Base-by-base conservation (phyloP, 257 asterid species). In the Solanum gandarillasii region DNA sequence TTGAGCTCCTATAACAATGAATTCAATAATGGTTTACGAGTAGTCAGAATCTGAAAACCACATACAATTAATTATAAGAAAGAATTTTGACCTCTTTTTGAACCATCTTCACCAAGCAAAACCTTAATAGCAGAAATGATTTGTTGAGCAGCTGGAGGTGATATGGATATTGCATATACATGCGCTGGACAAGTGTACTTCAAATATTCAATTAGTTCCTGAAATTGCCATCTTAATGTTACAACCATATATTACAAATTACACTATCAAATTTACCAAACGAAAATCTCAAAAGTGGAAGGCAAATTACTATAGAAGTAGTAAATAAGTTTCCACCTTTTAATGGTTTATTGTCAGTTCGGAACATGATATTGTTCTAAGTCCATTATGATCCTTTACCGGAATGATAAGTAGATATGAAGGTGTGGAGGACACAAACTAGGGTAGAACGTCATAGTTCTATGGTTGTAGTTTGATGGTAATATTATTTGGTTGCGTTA, bases 121-220 rank as follows among this genome's bases (percentile, higher is more conserved):
- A 97, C 98, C 92, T 92, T 90, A 89, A 97, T 90, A 81, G 99
- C 88, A 89, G 98, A 97, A 65, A 97, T 94, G 38, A 95, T 97
- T 91, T 97, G 98, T 92, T 97, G 95, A 48, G 98, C 95, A 87
- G 98, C 94, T 52, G 98, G 99, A 71, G 99, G 98, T 27, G 99
- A 95, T 87, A 95, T 91, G 18, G 99, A 97, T 67, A 98, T 94
- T 84, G 98, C 99, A 91, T 97, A 95, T 85, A 95, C 92, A 90
- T 97, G 98, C 90, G 98, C 98, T 88, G 99, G 99, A 86, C 99
- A 95, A 41, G 92, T 87, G 92, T 92, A 91, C 93, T 97, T 95
- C 95, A 95, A 90, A 91, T 90, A 97, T 84, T 92, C 91, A 85
- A 97, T 92, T 92, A 95, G 96, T 87, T 97, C 97, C 99, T 95